Evolutionary conservation across 495 filamentous ascomycete species (phyloP).

Genomic region (Penicillium bialowiezense): DNA sequence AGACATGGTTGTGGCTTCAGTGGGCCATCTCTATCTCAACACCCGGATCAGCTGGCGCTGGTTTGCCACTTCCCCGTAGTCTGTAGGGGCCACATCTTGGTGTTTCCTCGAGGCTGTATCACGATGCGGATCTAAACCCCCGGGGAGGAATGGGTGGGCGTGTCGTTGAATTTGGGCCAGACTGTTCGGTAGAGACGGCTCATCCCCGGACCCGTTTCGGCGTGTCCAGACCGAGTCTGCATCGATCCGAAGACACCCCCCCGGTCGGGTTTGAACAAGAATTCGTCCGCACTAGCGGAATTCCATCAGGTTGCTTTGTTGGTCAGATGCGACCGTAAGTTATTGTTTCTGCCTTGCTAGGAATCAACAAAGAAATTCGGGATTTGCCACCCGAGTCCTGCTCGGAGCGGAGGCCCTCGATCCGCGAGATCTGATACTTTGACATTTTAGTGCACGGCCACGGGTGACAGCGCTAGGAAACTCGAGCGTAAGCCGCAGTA

Average conservation of each 20-base stretch:
- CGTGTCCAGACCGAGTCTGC: conserved; percentile 8
- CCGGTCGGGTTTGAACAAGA: no score
- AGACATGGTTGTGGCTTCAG: background rate
- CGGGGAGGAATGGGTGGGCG: background rate
- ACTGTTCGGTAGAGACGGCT: conserved; percentile 20
- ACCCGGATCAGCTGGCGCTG: conserved; percentile 7
- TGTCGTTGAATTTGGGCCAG: conserved; percentile 5
- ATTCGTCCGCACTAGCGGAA: background rate
- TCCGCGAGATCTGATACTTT: conserved; percentile 6
- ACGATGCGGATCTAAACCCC: background rate
- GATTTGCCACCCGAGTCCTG: background rate
- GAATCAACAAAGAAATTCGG: background rate
- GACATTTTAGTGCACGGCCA: conserved; percentile 3
- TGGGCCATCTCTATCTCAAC: conserved; percentile 3
- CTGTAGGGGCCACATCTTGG: conserved; percentile 2
- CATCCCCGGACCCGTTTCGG: conserved; percentile 18
- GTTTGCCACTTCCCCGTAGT: conserved; percentile 11
- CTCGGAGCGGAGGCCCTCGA: background rate
- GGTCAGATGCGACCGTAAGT: background rate
- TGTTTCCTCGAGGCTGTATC: background rate
- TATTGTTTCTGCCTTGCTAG: background rate
- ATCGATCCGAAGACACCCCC: conserved; percentile 2
- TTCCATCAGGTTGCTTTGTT: background rate
- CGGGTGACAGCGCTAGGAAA: conserved; percentile 1
- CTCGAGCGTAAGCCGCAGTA: background rate